Base-by-base conservation (phyloP, 306 rosid genomes). In the Dryas drummondii region DNA sequence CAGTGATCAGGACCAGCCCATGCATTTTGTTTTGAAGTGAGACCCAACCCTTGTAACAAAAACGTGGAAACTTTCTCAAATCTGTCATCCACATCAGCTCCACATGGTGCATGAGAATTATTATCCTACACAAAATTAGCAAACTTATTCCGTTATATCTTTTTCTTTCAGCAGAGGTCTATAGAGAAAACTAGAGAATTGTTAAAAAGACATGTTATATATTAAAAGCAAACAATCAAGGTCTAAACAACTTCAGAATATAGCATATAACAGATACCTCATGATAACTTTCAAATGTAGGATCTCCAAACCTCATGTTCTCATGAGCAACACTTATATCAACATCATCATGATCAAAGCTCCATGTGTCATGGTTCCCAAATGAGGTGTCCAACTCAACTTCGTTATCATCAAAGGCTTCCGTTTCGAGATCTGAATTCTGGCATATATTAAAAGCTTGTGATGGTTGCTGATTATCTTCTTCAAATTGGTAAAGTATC, bases 1-100 rank as follows among this genome's bases (percentile, higher is more conserved):
- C 84, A 80, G 51, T 80, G 77, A 54, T 55, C 80, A 40, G 73
- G 80, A 63, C 84, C 80, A 3, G 80, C 84, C 77, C 80, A 75
- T 11, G 56, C 48, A 70, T 80, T 80, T 64, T 63, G 49, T 69
- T 75, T 75, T 26, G 65, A 68, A 73, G 64, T 5, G 15, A 46
- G 11, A 47, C 72, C 57, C 44, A 75, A 56, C n/a, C 80, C 62
- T 75, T 69, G 76, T 32, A 80, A 62, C 68, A 37, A 54, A 54
- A 68, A 62, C 54, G 10, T 41, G 1, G 74, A 62, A 17, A 80
- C 60, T 62, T 75, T 41, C 45, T 80, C 54, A 11, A 69, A 57
- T 72, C 76, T 44, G 54, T 62, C 73, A 70, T 70, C 72, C 9
- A 19, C 50, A 62, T 46, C 68, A 54, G 55, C 61, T 68, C 62